phyloP scores from a whole-genome alignment of 257 asterid genomes.

The Lycium barbarum region DNA sequence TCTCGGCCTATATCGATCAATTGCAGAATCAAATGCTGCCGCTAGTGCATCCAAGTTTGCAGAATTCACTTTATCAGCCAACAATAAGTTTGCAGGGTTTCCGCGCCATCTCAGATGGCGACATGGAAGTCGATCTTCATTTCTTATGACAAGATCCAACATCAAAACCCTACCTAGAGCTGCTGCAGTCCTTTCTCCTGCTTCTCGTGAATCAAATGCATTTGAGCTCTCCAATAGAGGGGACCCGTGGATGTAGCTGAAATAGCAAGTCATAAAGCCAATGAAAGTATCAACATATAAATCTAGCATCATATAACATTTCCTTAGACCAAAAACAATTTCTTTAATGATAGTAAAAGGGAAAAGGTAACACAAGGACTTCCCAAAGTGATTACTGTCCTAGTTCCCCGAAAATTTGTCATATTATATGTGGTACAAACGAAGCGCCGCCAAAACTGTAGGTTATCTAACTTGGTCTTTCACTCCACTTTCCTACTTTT shows the following conservation, averaged over 20 bases:
- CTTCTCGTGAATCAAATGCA: conserved; percentile 86
- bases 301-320: neutral
- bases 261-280: conserved; percentile 22
- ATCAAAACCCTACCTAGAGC: conserved; percentile 92
- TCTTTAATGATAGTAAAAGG: neutral
- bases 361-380: conserved; percentile 1
- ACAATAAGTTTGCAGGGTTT: conserved; percentile 80
- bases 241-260: conserved; percentile 90
- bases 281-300: neutral
- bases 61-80: conserved; percentile 68
- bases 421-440: neutral
- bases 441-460: conserved; percentile 3
- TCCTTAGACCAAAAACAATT: neutral
- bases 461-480: conserved; percentile 25
- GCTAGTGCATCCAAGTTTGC: conserved; percentile 76
- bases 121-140: conserved; percentile 98
- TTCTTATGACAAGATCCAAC: conserved; percentile 97
- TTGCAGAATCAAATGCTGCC: conserved; percentile 87
- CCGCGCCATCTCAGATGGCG: conserved; percentile 98
- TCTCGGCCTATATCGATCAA: conserved; percentile 79
- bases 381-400: neutral
- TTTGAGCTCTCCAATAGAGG: conserved; percentile 85
- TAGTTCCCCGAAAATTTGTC: neutral
- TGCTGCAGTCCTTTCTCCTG: conserved; percentile 80
- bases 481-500: neutral